Evolutionary conservation across 805 yeast genomes (phyloP).

Genomic region (Pichia exigua): DNA sequence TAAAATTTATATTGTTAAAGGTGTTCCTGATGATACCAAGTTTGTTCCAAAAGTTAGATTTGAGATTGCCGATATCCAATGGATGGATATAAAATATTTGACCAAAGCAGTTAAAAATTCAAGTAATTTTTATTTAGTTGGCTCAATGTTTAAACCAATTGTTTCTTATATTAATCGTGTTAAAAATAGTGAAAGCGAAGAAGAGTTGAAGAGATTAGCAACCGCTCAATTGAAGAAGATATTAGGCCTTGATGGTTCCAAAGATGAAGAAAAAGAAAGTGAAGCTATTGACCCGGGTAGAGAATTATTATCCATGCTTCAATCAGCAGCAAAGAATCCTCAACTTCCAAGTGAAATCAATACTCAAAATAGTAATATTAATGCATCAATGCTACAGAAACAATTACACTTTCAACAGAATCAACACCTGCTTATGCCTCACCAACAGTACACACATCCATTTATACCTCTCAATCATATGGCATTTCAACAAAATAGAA

Average conservation of each 20-base stretch:
- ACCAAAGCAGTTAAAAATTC: constrained; percentile 28
- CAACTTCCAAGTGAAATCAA: constrained; percentile 7
- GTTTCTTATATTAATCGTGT: constrained; percentile 47
- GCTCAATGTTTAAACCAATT: constrained; percentile 44
- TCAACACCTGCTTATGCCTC: background rate
- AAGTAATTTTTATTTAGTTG: constrained; percentile 36
- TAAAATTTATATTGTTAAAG: constrained; percentile 68
- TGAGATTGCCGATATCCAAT: constrained; percentile 77
- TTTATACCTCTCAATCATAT: constrained; percentile 12
- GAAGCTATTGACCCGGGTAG: constrained; percentile 60
- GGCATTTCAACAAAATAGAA: constrained; percentile 3
- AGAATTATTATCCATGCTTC: constrained; percentile 59
- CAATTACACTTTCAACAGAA: constrained; percentile 8
- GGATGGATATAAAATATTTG: constrained; percentile 56
- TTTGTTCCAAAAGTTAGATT: constrained; percentile 80
- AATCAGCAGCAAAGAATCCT: constrained; percentile 33
- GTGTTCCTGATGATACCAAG: constrained; percentile 67
- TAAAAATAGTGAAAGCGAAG: constrained; percentile 43
- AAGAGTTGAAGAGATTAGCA: constrained; percentile 52
- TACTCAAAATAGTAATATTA: background rate
- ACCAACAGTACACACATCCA: constrained; percentile 11
- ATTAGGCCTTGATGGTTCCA: constrained; percentile 45
- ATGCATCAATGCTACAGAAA: constrained; percentile 1
- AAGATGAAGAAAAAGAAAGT: constrained; percentile 19
- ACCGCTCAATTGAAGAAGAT: constrained; percentile 57